phyloP scores from a whole-genome alignment of 768 basidiomycete genomes.

The Termitomyces sp. region DNA sequence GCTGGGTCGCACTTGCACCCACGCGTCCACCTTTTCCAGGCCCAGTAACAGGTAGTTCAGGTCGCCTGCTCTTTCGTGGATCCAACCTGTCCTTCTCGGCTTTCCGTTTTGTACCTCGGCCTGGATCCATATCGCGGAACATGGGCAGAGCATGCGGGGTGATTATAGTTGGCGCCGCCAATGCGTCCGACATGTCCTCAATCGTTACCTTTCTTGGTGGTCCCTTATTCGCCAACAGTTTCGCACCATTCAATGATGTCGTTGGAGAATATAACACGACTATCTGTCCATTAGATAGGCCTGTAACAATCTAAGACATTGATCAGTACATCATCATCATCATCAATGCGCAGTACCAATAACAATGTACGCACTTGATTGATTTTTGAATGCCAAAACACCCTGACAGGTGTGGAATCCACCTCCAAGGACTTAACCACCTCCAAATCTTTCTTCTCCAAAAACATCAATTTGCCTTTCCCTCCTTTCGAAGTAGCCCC shows the following conservation, averaged over 20 bases:
- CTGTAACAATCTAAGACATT: slow-evolving; percentile 69
- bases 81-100: slow-evolving; percentile 85
- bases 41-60: slow-evolving; percentile 88
- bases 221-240: slow-evolving; percentile 84
- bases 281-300: slow-evolving; percentile 83
- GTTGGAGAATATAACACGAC: slow-evolving; percentile 89
- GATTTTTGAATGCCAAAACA: slow-evolving; percentile 95
- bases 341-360: slow-evolving; percentile 1
- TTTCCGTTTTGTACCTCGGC: slow-evolving; percentile 78
- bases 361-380: slow-evolving; percentile 68
- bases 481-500: slow-evolving; percentile 64
- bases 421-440: slow-evolving; percentile 63
- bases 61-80: slow-evolving; percentile 87
- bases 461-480: slow-evolving; percentile 66
- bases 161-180: slow-evolving; percentile 81
- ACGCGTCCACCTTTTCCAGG: slow-evolving; percentile 93
- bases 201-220: slow-evolving; percentile 75
- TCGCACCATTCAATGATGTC: slow-evolving; percentile 88
- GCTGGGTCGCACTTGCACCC: slow-evolving; percentile 95
- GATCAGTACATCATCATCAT: slow-evolving; percentile 5
- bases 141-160: slow-evolving; percentile 90
- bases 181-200: slow-evolving; percentile 85
- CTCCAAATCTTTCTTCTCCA: slow-evolving; percentile 66
- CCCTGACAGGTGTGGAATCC: slow-evolving; percentile 80
- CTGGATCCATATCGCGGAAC: slow-evolving; percentile 81